phyloP scores from a whole-genome alignment of 2,329 filamentous ascomycete species.

The Leptographium wingfieldii region DNA sequence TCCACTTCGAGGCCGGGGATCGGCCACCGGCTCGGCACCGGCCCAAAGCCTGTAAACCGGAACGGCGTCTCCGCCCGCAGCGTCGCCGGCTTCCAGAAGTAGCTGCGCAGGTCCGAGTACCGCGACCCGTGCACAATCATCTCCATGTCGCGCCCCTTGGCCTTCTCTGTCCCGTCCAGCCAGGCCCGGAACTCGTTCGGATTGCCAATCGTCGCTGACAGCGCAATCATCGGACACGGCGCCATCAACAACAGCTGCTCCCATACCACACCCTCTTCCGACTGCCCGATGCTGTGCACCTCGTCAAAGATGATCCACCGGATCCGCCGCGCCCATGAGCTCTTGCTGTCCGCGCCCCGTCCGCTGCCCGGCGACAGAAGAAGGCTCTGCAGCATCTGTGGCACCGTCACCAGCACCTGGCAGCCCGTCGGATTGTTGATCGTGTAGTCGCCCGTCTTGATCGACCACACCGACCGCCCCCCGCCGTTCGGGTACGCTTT shows the following conservation, averaged over 20 bases:
- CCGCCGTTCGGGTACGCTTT: conserved; percentile 45
- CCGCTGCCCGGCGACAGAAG: conserved; percentile 54
- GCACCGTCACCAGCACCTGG: conserved; percentile 66
- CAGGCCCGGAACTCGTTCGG: conserved; percentile 56
- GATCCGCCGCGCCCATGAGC: conserved; percentile 51
- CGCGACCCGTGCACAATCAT: conserved; percentile 57
- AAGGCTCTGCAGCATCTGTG: conserved; percentile 70
- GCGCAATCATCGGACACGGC: conserved; percentile 64
- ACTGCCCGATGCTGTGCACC: conserved; percentile 67
- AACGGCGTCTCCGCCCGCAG: conserved; percentile 16
- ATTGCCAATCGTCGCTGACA: conserved; percentile 71
- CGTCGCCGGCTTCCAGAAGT: conserved; percentile 44
- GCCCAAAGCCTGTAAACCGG: conserved; percentile 38
- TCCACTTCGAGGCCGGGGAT: conserved; percentile 32
- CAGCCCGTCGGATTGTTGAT: conserved; percentile 63
- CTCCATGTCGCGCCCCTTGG: conserved; percentile 48
- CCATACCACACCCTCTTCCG: conserved; percentile 65
- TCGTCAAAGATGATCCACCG: conserved; percentile 74
- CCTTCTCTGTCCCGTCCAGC: conserved; percentile 51
- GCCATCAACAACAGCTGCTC: conserved; percentile 63
- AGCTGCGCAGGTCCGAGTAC: conserved; percentile 71
- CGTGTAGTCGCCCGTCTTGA: conserved; percentile 62
- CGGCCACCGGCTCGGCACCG: conserved; percentile 27
- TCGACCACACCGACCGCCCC: conserved; percentile 60
- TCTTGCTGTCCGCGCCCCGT: conserved; percentile 25